Evolutionary conservation across 2,329 filamentous ascomycete species (phyloP), one percentile per base, ranked within the genome.

Genomic region (Penicillium sp.): DNA sequence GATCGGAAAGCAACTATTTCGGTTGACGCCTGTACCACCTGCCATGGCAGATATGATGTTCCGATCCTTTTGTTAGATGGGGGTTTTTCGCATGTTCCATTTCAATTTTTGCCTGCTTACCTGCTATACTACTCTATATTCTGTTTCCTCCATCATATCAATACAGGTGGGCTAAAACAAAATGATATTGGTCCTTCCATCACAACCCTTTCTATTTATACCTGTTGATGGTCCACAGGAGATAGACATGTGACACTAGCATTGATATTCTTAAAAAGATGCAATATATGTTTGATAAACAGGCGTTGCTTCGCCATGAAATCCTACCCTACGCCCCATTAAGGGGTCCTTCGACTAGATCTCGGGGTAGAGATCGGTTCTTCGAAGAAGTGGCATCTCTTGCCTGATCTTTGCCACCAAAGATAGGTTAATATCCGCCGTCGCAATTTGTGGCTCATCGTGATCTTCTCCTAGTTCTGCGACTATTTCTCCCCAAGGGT

Each of bases 401-500:
- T 70, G 79, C 63, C 82, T 80, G 7, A 84, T 75, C 67, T 79
- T 84, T 55, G 80, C 73, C 53, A 85, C 66, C 31, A 78, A 72
- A 24, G 77, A 76, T 9, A 84, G 65, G 72, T 87, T 82, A 56
- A 87, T 78, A 63, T 86, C 81, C 2, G 82, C 80, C 35, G 77
- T 71, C 3, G 76, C 76, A 60, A 83, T 77, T 49, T 80, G 75
- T 7, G 80, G 76, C 53, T 80, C 77, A 29, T 71, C 63, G 37
- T 69, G 67, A 22, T 75, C 74, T n/a, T 80, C 78, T 58, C 76
- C 69, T 88, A 81, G 80, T 68, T 88, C 82, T 3, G 87, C 82
- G 42, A 91, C 70, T 1, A 97, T 83, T 55, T 84, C 82, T 0
- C 93, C 93, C 91, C 92, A 96, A 0, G 93, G 93, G 71, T 90